These are phyloP conservation scores for Sphaerulina populicola DNA, from an alignment of 2,329 filamentous ascomycete species.

Conservation along the genomic window DNA sequence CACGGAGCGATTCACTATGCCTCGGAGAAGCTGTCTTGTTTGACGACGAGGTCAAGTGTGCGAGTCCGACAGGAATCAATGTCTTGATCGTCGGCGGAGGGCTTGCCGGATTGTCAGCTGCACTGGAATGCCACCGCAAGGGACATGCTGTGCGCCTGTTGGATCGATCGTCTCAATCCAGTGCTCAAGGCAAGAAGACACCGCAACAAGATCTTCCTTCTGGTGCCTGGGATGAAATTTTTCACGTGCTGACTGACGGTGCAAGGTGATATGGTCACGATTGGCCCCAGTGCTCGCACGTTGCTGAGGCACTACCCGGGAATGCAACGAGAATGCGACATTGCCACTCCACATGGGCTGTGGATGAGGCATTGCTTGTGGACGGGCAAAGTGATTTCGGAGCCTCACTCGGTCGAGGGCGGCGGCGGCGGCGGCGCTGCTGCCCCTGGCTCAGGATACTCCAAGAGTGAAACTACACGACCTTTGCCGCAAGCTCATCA, in stretches of 20 bases:
- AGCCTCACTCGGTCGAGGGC: no score
- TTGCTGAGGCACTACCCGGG: conserved; percentile 17
- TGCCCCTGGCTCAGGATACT: no score
- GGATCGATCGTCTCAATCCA: conserved; percentile 9
- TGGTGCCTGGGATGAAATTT: no score
- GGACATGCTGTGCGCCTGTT: conserved; percentile 21
- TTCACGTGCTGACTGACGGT: not conserved
- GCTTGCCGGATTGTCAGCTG: conserved; percentile 19
- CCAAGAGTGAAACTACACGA: no score
- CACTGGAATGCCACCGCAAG: conserved; percentile 23
- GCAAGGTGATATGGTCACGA: conserved; percentile 29
- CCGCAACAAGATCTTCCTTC: no score
- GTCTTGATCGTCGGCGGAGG: conserved; percentile 22
- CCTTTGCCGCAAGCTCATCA: no score
- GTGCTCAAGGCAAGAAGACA: no score
- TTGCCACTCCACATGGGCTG: conserved; percentile 17
- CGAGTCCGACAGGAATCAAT: conserved; percentile 16
- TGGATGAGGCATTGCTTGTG: conserved; percentile 19
- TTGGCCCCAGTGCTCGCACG: conserved; percentile 34
- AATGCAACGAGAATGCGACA: conserved; percentile 19
- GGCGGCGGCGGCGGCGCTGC: no score
- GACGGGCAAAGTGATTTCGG: conserved; percentile 12
- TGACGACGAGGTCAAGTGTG: conserved; percentile 12
- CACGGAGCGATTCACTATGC: no score
- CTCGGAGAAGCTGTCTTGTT: not conserved